Conservation (phyloP, 768 basidiomycete genomes). For the Amanita jacksonii region DNA sequence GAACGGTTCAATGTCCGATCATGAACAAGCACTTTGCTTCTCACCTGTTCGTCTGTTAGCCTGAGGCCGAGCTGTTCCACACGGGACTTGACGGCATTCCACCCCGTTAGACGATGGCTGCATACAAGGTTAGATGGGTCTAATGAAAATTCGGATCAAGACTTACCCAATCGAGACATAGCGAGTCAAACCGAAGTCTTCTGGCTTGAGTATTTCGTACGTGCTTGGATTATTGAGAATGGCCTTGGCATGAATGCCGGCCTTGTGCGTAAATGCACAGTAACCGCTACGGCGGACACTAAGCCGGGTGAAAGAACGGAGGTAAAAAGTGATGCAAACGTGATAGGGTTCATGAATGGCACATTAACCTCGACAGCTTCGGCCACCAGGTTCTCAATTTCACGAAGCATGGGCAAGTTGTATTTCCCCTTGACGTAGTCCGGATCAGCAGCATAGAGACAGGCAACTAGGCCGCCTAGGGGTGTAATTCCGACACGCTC, state of each 20-base stretch:
- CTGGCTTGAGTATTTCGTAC: conserved; percentile 98
- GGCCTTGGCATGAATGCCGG: conserved; percentile 99
- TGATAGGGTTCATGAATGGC: conserved; percentile 95
- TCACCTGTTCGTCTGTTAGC: conserved; percentile 82
- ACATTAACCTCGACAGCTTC: conserved; percentile 98
- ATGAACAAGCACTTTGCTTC: conserved; percentile 12
- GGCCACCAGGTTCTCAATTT: conserved; percentile 97
- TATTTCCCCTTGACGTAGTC: conserved; percentile 99
- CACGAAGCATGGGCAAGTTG: conserved; percentile 93
- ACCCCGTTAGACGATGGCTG: conserved; percentile 91
- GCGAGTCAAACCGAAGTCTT: conserved; percentile 95
- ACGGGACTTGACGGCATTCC: conserved; percentile 99
- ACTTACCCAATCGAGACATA: conserved; percentile 93
- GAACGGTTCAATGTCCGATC: conserved; percentile 2
- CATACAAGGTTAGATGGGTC: conserved; percentile 1
- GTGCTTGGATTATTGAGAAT: conserved; percentile 99
- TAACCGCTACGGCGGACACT: conserved; percentile 60
- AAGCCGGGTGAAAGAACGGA: not conserved
- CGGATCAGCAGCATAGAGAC: conserved; percentile 93
- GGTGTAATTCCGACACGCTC: conserved; percentile 99
- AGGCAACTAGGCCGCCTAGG: conserved; percentile 92
- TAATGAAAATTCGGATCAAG: not conserved
- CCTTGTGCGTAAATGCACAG: conserved; percentile 99
- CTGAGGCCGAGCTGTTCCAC: conserved; percentile 92
- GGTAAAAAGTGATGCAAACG: conserved; percentile 38